phyloP scores from a whole-genome alignment of 2,329 filamentous ascomycete genomes.

The Zasmidium angulare region DNA sequence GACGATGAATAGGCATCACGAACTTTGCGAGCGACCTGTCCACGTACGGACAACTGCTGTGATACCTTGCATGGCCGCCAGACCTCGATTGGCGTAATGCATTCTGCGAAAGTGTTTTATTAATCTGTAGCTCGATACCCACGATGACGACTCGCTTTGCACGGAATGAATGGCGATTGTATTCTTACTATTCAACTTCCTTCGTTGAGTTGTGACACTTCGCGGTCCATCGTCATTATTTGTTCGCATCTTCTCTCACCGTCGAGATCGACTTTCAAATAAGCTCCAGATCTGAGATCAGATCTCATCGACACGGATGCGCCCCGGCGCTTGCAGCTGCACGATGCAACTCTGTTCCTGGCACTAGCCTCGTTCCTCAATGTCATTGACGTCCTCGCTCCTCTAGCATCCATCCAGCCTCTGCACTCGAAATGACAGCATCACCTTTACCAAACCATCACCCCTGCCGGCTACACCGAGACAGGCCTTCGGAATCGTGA shows the following conservation, averaged over 20 bases:
- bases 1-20: neutral
- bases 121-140: conserved; percentile 17
- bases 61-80: neutral
- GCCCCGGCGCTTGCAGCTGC: conserved; percentile 3
- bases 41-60: neutral
- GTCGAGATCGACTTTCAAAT: neutral
- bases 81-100: neutral
- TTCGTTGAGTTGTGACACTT: too few relatives aligned
- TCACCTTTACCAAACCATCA: conserved; percentile 2
- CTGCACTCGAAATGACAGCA: neutral
- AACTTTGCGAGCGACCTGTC: neutral
- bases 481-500: too few relatives aligned
- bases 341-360: conserved; percentile 19
- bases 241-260: neutral
- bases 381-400: conserved; percentile 19
- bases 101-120: neutral
- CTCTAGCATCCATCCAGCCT: neutral
- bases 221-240: neutral
- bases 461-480: too few relatives aligned
- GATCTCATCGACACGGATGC: conserved; percentile 2
- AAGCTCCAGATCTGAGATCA: conserved; percentile 10
- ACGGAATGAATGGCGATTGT: neutral
- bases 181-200: neutral
- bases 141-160: conserved; percentile 3
- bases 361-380: conserved; percentile 20